A percentile compares a stretch with the other conserved stretches of the same genome.
Evolutionary conservation across 164 flowering plant species (phyloP).

Genomic region (Annona squamosa): DNA sequence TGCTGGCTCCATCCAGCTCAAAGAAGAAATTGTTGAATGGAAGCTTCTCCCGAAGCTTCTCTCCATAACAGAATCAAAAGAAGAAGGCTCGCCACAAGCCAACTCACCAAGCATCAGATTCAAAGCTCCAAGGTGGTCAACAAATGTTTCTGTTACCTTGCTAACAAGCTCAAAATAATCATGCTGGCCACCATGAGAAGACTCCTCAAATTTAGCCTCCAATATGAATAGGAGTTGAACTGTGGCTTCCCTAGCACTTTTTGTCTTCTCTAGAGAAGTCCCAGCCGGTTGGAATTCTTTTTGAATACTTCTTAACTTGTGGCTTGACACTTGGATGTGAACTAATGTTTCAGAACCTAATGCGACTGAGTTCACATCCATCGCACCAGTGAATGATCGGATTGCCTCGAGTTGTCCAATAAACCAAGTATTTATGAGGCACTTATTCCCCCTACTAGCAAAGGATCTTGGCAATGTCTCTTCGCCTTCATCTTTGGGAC

Average conservation of each 20-base stretch:
- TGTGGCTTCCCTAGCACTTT: constrained; percentile 21
- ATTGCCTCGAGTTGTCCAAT: constrained; percentile 56
- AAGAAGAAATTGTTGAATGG: constrained; percentile 40
- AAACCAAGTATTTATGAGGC: constrained; percentile 58
- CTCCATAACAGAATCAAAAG: constrained; percentile 33
- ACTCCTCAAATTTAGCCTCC: constrained; percentile 34
- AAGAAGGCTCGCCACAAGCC: constrained; percentile 48
- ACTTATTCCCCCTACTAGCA: constrained; percentile 25
- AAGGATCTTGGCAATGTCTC: constrained; percentile 20
- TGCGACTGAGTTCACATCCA: constrained; percentile 41
- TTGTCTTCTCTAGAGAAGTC: constrained; percentile 14
- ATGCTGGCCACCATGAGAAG: constrained; percentile 20
- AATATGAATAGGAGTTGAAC: constrained; percentile 49
- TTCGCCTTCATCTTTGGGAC: constrained; percentile 22
- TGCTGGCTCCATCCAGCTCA: constrained; percentile 74
- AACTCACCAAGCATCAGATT: constrained; percentile 35
- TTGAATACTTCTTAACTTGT: constrained; percentile 17
- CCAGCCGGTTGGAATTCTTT: constrained; percentile 18
- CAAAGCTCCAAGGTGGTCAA: constrained; percentile 21
- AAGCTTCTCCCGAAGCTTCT: constrained; percentile 19
- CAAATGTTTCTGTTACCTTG: constrained; percentile 20
- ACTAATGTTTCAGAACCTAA: constrained; percentile 57
- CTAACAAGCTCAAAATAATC: constrained; percentile 46
- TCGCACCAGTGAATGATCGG: constrained; percentile 29
- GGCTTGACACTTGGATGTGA: constrained; percentile 49